Evolutionary conservation across 257 asterid species (phyloP).

Genomic region (Buddleja alternifolia): DNA sequence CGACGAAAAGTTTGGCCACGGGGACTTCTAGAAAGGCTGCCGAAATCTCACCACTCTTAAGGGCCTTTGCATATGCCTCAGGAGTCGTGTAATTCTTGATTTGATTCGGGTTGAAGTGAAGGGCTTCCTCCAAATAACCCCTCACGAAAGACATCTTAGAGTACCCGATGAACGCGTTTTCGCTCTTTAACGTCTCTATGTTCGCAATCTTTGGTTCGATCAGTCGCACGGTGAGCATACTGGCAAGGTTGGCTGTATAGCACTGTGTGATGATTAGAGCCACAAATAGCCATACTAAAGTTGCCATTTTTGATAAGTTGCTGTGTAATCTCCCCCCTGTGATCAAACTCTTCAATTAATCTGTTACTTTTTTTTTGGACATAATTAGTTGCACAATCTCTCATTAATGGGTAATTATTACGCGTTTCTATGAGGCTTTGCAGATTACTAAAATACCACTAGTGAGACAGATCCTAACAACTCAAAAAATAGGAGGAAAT

Average conservation of each 20-base stretch:
- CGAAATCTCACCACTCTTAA: constrained; percentile 34
- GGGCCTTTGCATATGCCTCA: constrained; percentile 29
- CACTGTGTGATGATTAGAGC: constrained; percentile 47
- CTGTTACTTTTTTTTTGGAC: no score
- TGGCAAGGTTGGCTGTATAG: constrained; percentile 48
- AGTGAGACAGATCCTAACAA: no score
- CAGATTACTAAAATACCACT: no score
- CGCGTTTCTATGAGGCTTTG: no score
- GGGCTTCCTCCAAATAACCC: constrained; percentile 21
- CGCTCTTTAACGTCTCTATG: constrained; percentile 31
- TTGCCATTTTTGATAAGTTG: constrained; percentile 45
- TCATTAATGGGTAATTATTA: no score
- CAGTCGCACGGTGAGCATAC: constrained; percentile 43
- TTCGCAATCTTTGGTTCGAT: constrained; percentile 37
- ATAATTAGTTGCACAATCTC: no score
- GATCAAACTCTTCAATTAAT: background rate
- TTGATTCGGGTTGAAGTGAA: constrained; percentile 22
- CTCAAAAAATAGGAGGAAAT: no score
- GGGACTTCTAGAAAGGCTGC: constrained; percentile 51
- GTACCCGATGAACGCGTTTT: constrained; percentile 38
- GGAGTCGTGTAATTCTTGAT: background rate
- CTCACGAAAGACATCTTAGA: constrained; percentile 33
- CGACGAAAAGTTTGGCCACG: constrained; percentile 37
- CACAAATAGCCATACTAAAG: constrained; percentile 44
- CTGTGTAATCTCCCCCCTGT: constrained; percentile 41